Base-by-base conservation (phyloP, 345 rosid species). In the Erysimum cheiranthoides region DNA sequence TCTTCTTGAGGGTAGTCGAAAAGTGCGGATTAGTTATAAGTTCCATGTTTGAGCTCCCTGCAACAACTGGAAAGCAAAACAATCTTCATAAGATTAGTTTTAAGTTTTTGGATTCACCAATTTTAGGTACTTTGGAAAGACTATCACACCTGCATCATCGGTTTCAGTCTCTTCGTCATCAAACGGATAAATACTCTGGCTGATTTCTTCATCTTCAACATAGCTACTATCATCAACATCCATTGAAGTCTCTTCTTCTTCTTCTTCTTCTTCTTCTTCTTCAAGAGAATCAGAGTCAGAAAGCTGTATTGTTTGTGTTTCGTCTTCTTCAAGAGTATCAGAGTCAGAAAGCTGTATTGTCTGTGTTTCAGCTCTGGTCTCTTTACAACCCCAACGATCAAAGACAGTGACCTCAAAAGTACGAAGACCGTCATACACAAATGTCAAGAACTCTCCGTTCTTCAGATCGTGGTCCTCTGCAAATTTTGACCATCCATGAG, bases 321-420 rank as follows among this genome's bases (percentile, higher is more conserved):
- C 66, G 5, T 17, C 57, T 16, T 21, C 56, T 51, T 51, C 31
- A 16, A 6, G n/a, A 47, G 13, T 35, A 11, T 42, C 66, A 45
- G 47, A 39, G 9, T 13, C 58, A 21, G 14, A 2, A 35, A 70
- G 6, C 4, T 45, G 36, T 1, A 76, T 18, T 2, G 10, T 18
- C 7, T 61, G 18, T 25, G n/a, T 35, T 32, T 5, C 53, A 45
- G 80, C 75, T 54, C 73, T 56, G 30, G 10, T 65, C 47, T 71
- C 80, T 39, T 77, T 77, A 16, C 39, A 71, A 4, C 76, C 61
- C 5, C 0, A 14, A 30, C 61, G 67, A 17, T 34, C 62, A 10
- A 4, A 71, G 31, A 71, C 47, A 21, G 68, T 71, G 5, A 77
- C 80, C 65, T 77, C 76, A 49, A 77, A 77, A 1, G 67, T 77